phyloP scores from a whole-genome alignment of 495 filamentous ascomycete species.

The Penicillium mononematosum region DNA sequence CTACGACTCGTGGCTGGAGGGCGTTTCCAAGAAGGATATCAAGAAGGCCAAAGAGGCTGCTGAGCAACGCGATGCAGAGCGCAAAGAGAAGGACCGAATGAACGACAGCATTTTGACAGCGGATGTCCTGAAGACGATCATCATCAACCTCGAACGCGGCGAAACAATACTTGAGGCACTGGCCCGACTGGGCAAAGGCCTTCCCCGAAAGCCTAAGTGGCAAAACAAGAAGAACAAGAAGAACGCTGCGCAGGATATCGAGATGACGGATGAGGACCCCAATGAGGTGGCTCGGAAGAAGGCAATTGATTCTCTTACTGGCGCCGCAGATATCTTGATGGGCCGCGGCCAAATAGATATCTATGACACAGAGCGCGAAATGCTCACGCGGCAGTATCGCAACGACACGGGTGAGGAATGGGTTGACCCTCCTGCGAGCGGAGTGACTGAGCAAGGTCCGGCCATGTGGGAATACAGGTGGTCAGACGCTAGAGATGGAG shows the following conservation, averaged over 20 bases:
- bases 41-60: constrained; percentile 82
- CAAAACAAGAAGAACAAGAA: constrained; percentile 60
- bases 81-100: constrained; percentile 61
- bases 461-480: constrained; percentile 89
- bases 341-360: constrained; percentile 78
- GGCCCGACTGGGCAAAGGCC: constrained; percentile 70
- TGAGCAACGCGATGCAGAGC: constrained; percentile 78
- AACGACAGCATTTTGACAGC: constrained; percentile 73
- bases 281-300: constrained; percentile 67
- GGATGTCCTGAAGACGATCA: constrained; percentile 71
- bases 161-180: constrained; percentile 91
- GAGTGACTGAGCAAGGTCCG: constrained; percentile 27
- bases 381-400: constrained; percentile 75
- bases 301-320: constrained; percentile 78
- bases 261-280: constrained; percentile 78
- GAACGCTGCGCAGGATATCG: constrained; percentile 49
- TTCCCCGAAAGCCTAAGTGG: constrained; percentile 59
- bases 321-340: constrained; percentile 81
- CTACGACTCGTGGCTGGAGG: constrained; percentile 90
- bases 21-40: constrained; percentile 90
- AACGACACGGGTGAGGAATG: constrained; percentile 90
- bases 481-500: constrained; percentile 84
- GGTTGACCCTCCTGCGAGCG: constrained; percentile 59
- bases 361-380: constrained; percentile 86
- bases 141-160: constrained; percentile 69